A percentile compares a stretch with the other conserved stretches of the same genome.
These are phyloP conservation scores for Golubevia pallescens DNA, from an alignment of 1,284 basidiomycete species.

Conservation along the genomic window DNA sequence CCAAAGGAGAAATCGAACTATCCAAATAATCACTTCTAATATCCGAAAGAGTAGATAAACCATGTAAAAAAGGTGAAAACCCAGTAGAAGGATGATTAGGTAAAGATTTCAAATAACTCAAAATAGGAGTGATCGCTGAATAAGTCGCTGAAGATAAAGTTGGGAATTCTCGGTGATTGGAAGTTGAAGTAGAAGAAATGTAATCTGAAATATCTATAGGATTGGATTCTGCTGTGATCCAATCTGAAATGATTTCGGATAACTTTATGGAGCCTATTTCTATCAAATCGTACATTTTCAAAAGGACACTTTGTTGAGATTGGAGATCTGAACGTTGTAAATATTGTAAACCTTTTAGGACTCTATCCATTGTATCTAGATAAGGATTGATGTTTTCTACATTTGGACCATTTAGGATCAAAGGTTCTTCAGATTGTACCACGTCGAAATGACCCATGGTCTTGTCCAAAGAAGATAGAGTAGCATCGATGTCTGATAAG, in stretches of 20 bases:
- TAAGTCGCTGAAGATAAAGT: slow-evolving; percentile 28
- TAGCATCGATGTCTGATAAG: slow-evolving; percentile 6
- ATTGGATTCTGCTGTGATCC: slow-evolving; percentile 42
- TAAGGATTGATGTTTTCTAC: slow-evolving; percentile 46
- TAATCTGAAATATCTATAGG: slow-evolving; percentile 37
- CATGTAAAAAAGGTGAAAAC: slow-evolving; percentile 32
- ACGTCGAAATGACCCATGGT: slow-evolving; percentile 56
- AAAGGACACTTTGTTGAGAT: slow-evolving; percentile 43
- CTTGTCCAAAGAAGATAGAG: slow-evolving; percentile 13
- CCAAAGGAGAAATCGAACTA: slow-evolving; percentile 24
- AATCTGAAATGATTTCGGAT: slow-evolving; percentile 42
- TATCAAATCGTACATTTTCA: slow-evolving; percentile 49
- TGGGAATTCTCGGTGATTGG: slow-evolving; percentile 13
- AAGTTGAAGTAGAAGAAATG: too few relatives aligned
- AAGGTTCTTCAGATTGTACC: slow-evolving; percentile 53
- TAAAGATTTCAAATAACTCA: slow-evolving; percentile 39
- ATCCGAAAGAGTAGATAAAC: slow-evolving; percentile 26
- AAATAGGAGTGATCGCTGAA: slow-evolving; percentile 35
- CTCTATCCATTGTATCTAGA: slow-evolving; percentile 52
- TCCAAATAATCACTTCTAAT: slow-evolving; percentile 30
- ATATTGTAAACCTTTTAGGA: slow-evolving; percentile 44
- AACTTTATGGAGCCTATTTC: slow-evolving; percentile 52
- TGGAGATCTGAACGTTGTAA: slow-evolving; percentile 27
- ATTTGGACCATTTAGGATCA: slow-evolving; percentile 42
- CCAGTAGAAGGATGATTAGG: slow-evolving; percentile 35